These are phyloP conservation scores for Harringtonia aguacate DNA, from an alignment of 2,329 filamentous ascomycete genomes.

Conservation along the genomic window DNA sequence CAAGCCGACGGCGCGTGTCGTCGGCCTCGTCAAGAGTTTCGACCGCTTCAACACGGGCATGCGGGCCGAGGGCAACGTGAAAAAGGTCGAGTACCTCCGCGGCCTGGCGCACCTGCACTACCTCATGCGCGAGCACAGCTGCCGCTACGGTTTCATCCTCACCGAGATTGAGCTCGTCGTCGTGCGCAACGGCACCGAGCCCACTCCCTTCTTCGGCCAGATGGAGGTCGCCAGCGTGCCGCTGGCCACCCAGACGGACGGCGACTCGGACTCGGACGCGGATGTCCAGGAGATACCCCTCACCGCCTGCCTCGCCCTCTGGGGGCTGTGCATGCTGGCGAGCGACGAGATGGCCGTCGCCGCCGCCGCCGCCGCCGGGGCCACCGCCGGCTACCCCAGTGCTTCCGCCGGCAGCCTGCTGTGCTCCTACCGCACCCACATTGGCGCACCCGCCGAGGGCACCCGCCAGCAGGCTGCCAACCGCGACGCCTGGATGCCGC, in stretches of 20 bases:
- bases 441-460: constrained; percentile 63
- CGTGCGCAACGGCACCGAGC: constrained; percentile 65
- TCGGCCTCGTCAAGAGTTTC: constrained; percentile 76
- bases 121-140: constrained; percentile 86
- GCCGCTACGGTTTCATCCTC: constrained; percentile 91
- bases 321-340: constrained; percentile 53
- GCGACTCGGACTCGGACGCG: constrained; percentile 19
- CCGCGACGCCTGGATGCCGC: constrained; percentile 68
- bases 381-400: not conserved
- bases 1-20: constrained; percentile 33
- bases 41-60: constrained; percentile 94
- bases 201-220: constrained; percentile 76
- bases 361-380: not conserved
- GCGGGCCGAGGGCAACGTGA: constrained; percentile 74
- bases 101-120: constrained; percentile 79
- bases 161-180: constrained; percentile 92
- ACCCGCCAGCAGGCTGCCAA: constrained; percentile 58
- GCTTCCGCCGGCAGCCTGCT: constrained; percentile 28
- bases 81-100: constrained; percentile 80
- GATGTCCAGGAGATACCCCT: constrained; percentile 34
- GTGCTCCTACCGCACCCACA: constrained; percentile 44
- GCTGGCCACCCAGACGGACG: constrained; percentile 32
- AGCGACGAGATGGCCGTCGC: constrained; percentile 17
- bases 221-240: constrained; percentile 61
- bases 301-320: constrained; percentile 64